Evolutionary conservation across 2,329 filamentous ascomycete genomes (phyloP), one percentile per base, ranked within the genome.

Genomic region (Rhynchosporium secalis): DNA sequence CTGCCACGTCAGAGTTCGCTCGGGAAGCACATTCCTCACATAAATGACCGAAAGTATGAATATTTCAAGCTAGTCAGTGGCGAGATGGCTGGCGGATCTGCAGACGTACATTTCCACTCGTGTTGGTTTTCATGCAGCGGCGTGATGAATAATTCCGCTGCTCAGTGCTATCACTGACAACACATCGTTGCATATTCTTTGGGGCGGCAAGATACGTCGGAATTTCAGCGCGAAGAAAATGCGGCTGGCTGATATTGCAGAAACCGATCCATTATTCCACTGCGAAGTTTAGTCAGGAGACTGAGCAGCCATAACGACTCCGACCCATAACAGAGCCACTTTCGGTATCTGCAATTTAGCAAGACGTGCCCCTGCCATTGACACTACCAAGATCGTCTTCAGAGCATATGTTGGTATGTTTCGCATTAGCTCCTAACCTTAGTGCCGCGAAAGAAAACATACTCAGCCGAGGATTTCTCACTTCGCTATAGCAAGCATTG

Each of bases 1-100:
- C 65, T 65, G 72, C 72, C 72, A 74, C 72, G 72, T 74, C 68
- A 71, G 67, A 69, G 49, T 60, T 46, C 63, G 64, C 56, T 61
- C 61, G 68, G 68, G 71, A 64, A 67, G 63, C 69, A 66, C 60
- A 54, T 60, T 64, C 55, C 52, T 67, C 64, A 65, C 66, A 56
- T 61, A 20, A 20, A 54, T 68, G 69, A 69, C 67, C 64, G 65
- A 67, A 65, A 67, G 57, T 58, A 51, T 60, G 66, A 36, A 65
- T 62, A 38, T 36, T n/a, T 56, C 63, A 65, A 45, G 45, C 62
- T 54, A 56, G 61, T 51, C 13, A 67, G 68, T 69, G 68, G 68
- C 62, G 65, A 71, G 61, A 51, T 45, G 61, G 58, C 61, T 61
- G 58, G 59, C 64, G 63, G 68, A 71, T 71, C 68, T 69, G 68